phyloP scores from a whole-genome alignment of 345 rosid genomes.

The Physaria fendleri region DNA sequence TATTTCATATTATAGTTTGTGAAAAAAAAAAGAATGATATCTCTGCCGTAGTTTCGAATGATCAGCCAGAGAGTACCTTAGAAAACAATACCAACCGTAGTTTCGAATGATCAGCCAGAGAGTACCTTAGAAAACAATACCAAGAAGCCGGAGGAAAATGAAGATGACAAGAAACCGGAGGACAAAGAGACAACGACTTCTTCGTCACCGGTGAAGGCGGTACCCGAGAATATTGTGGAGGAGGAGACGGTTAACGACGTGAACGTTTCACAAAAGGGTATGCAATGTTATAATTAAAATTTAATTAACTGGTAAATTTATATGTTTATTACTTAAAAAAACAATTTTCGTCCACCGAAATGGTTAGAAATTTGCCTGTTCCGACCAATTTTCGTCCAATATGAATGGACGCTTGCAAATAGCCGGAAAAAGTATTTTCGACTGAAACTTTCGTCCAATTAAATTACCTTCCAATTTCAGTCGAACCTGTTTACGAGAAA shows the following conservation, averaged over 20 bases:
- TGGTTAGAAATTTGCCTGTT: no score
- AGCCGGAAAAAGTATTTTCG: no score
- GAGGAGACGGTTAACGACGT: slow-evolving; percentile 18
- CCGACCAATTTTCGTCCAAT: no score
- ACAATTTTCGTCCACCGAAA: no score
- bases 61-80: slow-evolving; percentile 1
- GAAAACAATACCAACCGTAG: slow-evolving; percentile 4
- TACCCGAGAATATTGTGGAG: slow-evolving; percentile 1
- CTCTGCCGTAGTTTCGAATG: slow-evolving; percentile 1
- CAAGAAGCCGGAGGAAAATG: not conserved
- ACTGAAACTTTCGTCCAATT: no score
- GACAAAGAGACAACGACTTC: not conserved
- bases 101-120: not conserved
- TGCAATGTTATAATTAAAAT: not conserved
- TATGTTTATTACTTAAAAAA: no score
- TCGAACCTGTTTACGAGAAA: no score
- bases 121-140: slow-evolving; percentile 1
- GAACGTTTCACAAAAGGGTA: slow-evolving; percentile 12
- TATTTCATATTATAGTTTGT: not conserved
- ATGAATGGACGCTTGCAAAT: no score
- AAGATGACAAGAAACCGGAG: not conserved
- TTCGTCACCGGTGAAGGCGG: not conserved
- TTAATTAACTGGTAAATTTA: not conserved
- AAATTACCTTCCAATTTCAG: no score
- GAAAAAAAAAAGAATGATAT: no score